phyloP scores from a whole-genome alignment of 192 early-diverging fungal genomes.

The Thamnidium elegans region DNA sequence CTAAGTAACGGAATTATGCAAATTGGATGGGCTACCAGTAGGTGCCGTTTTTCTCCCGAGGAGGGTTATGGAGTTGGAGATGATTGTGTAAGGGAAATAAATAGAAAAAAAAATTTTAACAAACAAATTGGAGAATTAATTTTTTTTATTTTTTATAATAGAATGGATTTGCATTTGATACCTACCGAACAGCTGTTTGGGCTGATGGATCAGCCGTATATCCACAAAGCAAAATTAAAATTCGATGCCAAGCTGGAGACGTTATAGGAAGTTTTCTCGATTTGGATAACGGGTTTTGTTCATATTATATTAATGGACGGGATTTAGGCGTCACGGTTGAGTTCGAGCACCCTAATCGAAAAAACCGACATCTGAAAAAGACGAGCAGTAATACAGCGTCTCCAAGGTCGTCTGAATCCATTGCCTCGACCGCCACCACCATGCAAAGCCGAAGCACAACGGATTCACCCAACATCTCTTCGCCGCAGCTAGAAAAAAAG shows the following conservation, averaged over 20 bases:
- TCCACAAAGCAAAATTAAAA: conserved; percentile 38
- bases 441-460: neutral
- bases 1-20: conserved; percentile 75
- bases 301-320: conserved; percentile 66
- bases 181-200: conserved; percentile 71
- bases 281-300: conserved; percentile 58
- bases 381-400: too few species aligned
- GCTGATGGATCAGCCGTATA: conserved; percentile 46
- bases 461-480: neutral
- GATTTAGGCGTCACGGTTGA: conserved; percentile 61
- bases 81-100: conserved; percentile 43
- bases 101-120: neutral
- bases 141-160: conserved; percentile 12
- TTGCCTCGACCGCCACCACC: neutral
- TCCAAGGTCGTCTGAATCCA: neutral
- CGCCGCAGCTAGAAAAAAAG: neutral
- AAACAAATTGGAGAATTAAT: neutral
- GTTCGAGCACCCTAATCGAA: conserved; percentile 39
- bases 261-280: conserved; percentile 56
- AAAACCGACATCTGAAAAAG: neutral
- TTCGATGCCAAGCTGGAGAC: conserved; percentile 55
- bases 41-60: conserved; percentile 69
- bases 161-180: conserved; percentile 77
- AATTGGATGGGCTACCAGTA: conserved; percentile 70
- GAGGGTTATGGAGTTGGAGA: conserved; percentile 77